Conservation (phyloP, 257 asterid species). For the Linaria vulgaris region DNA sequence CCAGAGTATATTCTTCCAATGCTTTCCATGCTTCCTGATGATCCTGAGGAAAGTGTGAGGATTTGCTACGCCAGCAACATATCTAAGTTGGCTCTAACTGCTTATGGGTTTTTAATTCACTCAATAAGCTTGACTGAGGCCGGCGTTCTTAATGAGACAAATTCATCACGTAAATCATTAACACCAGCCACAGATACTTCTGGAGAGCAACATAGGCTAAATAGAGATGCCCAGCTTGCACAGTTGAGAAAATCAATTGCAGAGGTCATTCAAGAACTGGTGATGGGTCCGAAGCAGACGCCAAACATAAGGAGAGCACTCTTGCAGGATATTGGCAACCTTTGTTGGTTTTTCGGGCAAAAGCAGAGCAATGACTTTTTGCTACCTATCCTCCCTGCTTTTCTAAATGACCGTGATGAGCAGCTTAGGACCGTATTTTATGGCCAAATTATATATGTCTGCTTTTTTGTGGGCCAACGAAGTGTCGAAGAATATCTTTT, state of each 20-base stretch:
- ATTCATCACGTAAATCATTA: slow-evolving; percentile 56
- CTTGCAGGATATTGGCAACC: slow-evolving; percentile 92
- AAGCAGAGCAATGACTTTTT: slow-evolving; percentile 96
- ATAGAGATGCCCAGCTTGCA: slow-evolving; percentile 80
- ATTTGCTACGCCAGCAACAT: slow-evolving; percentile 94
- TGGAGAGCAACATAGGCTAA: slow-evolving; percentile 48
- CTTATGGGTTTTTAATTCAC: slow-evolving; percentile 94
- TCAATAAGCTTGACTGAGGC: slow-evolving; percentile 96
- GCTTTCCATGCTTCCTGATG: slow-evolving; percentile 99
- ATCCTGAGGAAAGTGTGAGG: slow-evolving; percentile 99
- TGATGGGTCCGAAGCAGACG: slow-evolving; percentile 99
- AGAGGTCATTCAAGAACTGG: slow-evolving; percentile 97
- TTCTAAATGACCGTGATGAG: slow-evolving; percentile 94
- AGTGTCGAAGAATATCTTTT: slow-evolving; percentile 98
- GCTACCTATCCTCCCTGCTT: slow-evolving; percentile 98
- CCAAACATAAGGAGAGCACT: slow-evolving; percentile 99
- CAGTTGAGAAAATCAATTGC: slow-evolving; percentile 89
- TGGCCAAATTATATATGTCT: slow-evolving; percentile 83
- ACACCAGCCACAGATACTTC: slow-evolving; percentile 42
- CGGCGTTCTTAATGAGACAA: slow-evolving; percentile 86
- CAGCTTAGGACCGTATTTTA: slow-evolving; percentile 97
- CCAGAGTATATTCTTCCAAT: slow-evolving; percentile 98
- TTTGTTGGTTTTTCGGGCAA: slow-evolving; percentile 99
- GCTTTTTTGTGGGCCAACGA: slow-evolving; percentile 91
- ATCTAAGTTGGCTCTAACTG: slow-evolving; percentile 90